Conservation (phyloP, 306 rosid genomes). For the Fragaria iinumae region DNA sequence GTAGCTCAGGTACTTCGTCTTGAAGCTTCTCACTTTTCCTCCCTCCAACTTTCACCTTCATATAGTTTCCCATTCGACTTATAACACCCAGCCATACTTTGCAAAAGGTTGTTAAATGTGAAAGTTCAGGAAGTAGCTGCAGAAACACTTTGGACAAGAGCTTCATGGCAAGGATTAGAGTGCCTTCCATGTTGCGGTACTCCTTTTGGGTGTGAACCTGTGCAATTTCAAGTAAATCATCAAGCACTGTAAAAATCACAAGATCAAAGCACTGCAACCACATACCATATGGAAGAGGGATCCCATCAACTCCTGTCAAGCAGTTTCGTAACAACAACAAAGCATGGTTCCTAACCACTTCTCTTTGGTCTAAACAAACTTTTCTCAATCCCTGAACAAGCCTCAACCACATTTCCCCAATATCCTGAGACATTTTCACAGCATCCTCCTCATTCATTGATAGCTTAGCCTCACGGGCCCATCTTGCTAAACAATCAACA, state of each 20-base stretch:
- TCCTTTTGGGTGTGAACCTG: slow-evolving; percentile 86
- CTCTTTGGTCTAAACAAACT: slow-evolving; percentile 94
- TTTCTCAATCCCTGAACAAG: slow-evolving; percentile 88
- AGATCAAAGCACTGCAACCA: slow-evolving; percentile 89
- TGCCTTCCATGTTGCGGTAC: slow-evolving; percentile 94
- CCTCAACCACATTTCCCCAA: slow-evolving; percentile 95
- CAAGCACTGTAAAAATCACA: slow-evolving; percentile 94
- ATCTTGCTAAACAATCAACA: slow-evolving; percentile 64
- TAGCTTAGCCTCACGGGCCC: slow-evolving; percentile 72
- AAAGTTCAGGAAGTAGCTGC: slow-evolving; percentile 65
- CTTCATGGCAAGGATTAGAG: slow-evolving; percentile 82
- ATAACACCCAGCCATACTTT: slow-evolving; percentile 93
- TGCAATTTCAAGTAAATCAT: slow-evolving; percentile 89
- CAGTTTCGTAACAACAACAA: slow-evolving; percentile 71
- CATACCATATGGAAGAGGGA: slow-evolving; percentile 50
- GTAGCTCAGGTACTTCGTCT: slow-evolving; percentile 85
- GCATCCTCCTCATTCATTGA: slow-evolving; percentile 68
- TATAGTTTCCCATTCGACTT: slow-evolving; percentile 81
- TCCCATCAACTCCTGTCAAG: slow-evolving; percentile 72
- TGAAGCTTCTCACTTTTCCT: slow-evolving; percentile 84
- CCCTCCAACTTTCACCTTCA: slow-evolving; percentile 75
- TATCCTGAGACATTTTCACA: slow-evolving; percentile 64
- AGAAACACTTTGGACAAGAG: slow-evolving; percentile 84
- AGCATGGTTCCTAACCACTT: slow-evolving; percentile 93
- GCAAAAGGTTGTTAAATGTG: slow-evolving; percentile 71